phyloP scores from a whole-genome alignment of 306 rosid species.

The Dalbergia cochinchinensis region DNA sequence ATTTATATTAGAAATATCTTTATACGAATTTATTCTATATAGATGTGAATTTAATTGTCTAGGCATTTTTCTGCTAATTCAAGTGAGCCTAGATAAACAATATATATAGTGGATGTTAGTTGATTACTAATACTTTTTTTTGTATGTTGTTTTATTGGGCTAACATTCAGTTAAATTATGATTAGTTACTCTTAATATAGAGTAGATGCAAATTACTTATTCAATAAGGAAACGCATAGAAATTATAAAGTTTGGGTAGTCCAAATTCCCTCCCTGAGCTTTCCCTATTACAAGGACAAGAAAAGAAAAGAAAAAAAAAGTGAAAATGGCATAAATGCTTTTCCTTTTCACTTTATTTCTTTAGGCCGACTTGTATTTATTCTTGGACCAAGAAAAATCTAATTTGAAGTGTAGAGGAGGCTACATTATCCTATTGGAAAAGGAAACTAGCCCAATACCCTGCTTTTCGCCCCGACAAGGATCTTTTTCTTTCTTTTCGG shows the following conservation, averaged over 20 bases:
- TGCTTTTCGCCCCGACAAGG: not conserved
- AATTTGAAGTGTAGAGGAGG: constrained; percentile 43
- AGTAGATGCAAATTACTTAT: constrained; percentile 10
- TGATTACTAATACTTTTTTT: not conserved
- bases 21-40: not conserved
- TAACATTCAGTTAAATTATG: not conserved
- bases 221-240: not conserved
- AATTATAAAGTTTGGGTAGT: not conserved
- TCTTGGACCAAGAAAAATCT: constrained; percentile 38
- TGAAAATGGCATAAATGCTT: constrained; percentile 36
- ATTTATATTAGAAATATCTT: not conserved
- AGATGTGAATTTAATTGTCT: not conserved
- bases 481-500: not conserved
- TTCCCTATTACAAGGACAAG: not conserved
- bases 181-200: not conserved
- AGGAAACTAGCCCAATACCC: constrained; percentile 39
- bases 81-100: too few relatives aligned
- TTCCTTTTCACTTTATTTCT: constrained; percentile 38
- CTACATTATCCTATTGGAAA: not conserved
- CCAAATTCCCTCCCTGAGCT: constrained; percentile 15
- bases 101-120: not conserved
- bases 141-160: not conserved
- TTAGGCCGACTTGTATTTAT: constrained; percentile 1
- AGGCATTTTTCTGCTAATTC: not conserved
- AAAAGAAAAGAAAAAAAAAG: not conserved